Evolutionary conservation across 2,329 filamentous ascomycete genomes (phyloP), one percentile per base, ranked within the genome.

Genomic region (Colletotrichum truncatum): DNA sequence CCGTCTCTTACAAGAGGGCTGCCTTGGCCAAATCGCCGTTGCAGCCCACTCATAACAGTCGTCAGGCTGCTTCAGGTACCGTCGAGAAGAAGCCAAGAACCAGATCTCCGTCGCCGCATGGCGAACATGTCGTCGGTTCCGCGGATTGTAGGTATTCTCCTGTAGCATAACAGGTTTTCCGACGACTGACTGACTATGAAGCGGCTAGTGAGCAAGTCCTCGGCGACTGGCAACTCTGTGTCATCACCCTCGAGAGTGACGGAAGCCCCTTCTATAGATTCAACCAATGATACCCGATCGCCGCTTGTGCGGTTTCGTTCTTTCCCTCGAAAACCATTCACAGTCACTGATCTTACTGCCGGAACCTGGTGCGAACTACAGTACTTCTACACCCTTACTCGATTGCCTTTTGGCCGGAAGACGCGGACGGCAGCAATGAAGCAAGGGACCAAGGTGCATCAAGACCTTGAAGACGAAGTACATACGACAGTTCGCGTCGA

Each of bases 311-410:
- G 91, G 32, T 97, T 97, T 72, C 90, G 94, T 36, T 89, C 88
- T 1, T 89, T 86, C 60, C 93, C 93, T 0, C 90, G 85, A 73
- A 95, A 93, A 74, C 89, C 92, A 0, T 84, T 98, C 7, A 93
- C 92, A 0, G 96, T 98, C 1, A 94, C 93, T 3, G 96, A 99
- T 76, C 80, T 98, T 23, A 89, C 94, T 0, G 91, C 93, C 1
- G 94, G 94, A 2, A 91, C 94, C 7, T 99, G 96, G 96, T 99
- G 96, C 76, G 95, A 99, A 77, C 77, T 98, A 64, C 94, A 98
- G 76, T 97, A 97, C 73, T 94, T 89, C 83, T 98, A 97, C 78
- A 93, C 89, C 0, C 84, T 99, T 58, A 92, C 90, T 3, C 89
- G 88, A 58, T 88, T 87, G 4, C 86, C 85, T 0, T 82, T 91